Evolutionary conservation across 164 flowering plant species (phyloP), one percentile per base, ranked within the genome.

Genomic region (Berberis vulgaris): DNA sequence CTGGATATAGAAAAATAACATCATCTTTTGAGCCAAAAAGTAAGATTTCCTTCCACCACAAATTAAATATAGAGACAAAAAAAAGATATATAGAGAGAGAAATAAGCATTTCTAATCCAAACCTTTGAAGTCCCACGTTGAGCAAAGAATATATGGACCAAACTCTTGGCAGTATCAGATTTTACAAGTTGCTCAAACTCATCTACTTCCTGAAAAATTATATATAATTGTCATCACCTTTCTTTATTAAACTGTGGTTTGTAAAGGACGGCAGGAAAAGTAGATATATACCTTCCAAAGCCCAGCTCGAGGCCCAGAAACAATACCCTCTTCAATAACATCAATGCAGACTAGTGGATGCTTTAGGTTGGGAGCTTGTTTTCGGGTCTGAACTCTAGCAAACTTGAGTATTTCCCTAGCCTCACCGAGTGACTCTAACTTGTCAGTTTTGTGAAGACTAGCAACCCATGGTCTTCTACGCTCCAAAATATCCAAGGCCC

Each of bases 51-150:
- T 26, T 26, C 26, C 26, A 26, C 26, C 26, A 26, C 26, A 26
- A 26, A 46, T 46, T 5, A 46, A 5, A 46, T 46, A 46, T 5
- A 5, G 49, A 46, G 5, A 46, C 49, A 5, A 9, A 41, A 41
- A 4, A 40, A 41, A 41, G 7, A 41, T 6, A 9, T 5, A 56
- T 56, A 26, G 7, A 56, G 9, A 52, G 13, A 8, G 5, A 43
- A 4, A 10, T 39, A 45, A 70, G 57, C 41, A 56, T 5, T 53
- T 49, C 50, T 58, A 8, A 11, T 44, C 63, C 72, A 47, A 53
- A 88, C 95, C 95, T 86, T 88, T 63, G 85, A 50, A 12, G 91
- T 84, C 72, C 85, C 89, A 54, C 95, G 91, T 61, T 82, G 86
- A 64, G 95, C 74, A 67, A 84, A 83, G 77, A 88, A 88, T 40